Evolutionary conservation across 2,329 filamentous ascomycete genomes (phyloP).

Genomic region (Venturia oleaginea): DNA sequence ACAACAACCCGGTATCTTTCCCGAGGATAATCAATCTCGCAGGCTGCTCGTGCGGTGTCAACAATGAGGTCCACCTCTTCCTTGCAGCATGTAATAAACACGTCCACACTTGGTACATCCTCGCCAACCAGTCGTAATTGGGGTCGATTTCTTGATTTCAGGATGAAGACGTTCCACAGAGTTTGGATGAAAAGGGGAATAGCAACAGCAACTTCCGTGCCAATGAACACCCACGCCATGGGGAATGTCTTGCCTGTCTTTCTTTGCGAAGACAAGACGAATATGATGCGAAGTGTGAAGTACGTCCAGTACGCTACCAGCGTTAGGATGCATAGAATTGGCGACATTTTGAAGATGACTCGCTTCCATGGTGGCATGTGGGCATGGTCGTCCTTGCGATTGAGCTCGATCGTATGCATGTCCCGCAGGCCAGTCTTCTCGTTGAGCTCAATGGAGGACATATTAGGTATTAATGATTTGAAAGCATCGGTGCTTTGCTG

Average conservation of each 20-base stretch:
- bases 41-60: constrained; percentile 31
- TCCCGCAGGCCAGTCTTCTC: constrained; percentile 23
- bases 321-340: constrained; percentile 28
- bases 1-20: constrained; percentile 30
- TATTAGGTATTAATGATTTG: constrained; percentile 24
- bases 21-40: constrained; percentile 32
- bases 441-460: constrained; percentile 17
- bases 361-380: constrained; percentile 31
- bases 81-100: constrained; percentile 36
- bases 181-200: constrained; percentile 50
- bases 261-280: constrained; percentile 44
- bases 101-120: constrained; percentile 30
- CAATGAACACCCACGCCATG: constrained; percentile 50
- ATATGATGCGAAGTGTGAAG: constrained; percentile 43
- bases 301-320: constrained; percentile 35
- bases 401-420: constrained; percentile 26
- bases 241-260: constrained; percentile 33
- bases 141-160: constrained; percentile 46
- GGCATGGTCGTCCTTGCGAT: constrained; percentile 29
- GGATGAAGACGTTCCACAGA: constrained; percentile 47
- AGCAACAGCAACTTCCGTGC: constrained; percentile 44
- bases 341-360: constrained; percentile 26
- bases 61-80: constrained; percentile 35
- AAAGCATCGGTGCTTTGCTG: constrained; percentile 28
- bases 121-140: constrained; percentile 43